Conservation (phyloP, 2,329 filamentous ascomycete species). For the Sporothrix pallida region DNA sequence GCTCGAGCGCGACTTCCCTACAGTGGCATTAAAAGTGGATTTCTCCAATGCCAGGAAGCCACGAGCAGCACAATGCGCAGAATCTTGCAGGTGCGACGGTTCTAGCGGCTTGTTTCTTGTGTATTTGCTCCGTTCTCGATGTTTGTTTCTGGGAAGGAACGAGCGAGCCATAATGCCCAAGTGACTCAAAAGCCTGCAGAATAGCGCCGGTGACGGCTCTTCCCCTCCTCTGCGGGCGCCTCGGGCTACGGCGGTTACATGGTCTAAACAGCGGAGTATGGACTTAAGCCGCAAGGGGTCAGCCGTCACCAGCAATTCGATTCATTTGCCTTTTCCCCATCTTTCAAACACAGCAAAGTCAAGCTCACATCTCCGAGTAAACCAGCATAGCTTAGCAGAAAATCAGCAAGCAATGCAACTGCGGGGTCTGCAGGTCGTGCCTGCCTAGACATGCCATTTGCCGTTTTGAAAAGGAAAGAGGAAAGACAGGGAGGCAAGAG, state of each 20-base stretch:
- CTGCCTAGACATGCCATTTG: background rate
- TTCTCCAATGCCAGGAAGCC: background rate
- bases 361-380: background rate
- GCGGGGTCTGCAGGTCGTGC: slow-evolving; percentile 4
- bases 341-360: slow-evolving; percentile 1
- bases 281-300: background rate
- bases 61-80: background rate
- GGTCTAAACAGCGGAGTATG: background rate
- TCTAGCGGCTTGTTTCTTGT: background rate
- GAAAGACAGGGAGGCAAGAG: background rate
- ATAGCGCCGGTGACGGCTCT: background rate
- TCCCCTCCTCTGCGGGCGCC: background rate
- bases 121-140: background rate
- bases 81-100: slow-evolving; percentile 7
- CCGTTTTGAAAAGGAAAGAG: background rate
- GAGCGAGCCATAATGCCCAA: background rate
- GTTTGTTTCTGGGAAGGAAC: background rate
- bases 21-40: slow-evolving; percentile 14
- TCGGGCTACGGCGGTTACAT: slow-evolving; percentile 13
- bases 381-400: background rate
- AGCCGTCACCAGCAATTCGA: background rate
- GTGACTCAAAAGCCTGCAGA: background rate
- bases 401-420: slow-evolving; percentile 12
- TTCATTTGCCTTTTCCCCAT: background rate
- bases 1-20: slow-evolving; percentile 22